phyloP scores from a whole-genome alignment of 352 stramenopile species.

The Phytophthora lateralis region DNA sequence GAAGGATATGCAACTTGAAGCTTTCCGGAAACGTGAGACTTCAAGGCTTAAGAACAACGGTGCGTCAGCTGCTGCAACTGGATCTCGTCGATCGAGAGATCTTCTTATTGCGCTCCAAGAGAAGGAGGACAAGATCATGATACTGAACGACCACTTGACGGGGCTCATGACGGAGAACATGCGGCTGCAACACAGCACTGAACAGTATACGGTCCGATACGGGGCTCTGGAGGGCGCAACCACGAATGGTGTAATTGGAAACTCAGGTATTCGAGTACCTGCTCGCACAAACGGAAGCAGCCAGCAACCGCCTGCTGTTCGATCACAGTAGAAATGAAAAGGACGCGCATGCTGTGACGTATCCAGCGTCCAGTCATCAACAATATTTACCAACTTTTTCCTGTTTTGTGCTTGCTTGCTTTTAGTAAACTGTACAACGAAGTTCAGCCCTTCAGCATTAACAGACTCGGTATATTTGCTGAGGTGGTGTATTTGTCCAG shows the following conservation, averaged over 20 bases:
- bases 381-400: constrained; percentile 39
- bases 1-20: constrained; percentile 57
- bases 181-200: constrained; percentile 74
- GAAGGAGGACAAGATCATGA: constrained; percentile 83
- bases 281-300: constrained; percentile 18
- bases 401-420: background rate
- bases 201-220: constrained; percentile 56
- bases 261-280: constrained; percentile 39
- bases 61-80: constrained; percentile 12
- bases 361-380: constrained; percentile 9
- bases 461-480: background rate
- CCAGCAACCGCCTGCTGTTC: constrained; percentile 24
- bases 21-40: constrained; percentile 34
- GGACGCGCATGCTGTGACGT: constrained; percentile 4
- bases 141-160: constrained; percentile 87
- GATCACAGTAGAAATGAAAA: constrained; percentile 23
- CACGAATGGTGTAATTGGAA: constrained; percentile 29
- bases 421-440: background rate
- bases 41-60: constrained; percentile 16
- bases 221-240: constrained; percentile 30
- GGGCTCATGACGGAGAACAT: constrained; percentile 83
- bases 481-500: constrained; percentile 4
- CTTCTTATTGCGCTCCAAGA: constrained; percentile 52
- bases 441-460: background rate
- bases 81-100: constrained; percentile 56